Evolutionary conservation across 345 rosid species (phyloP).

Genomic region (Salix koriyanagi): DNA sequence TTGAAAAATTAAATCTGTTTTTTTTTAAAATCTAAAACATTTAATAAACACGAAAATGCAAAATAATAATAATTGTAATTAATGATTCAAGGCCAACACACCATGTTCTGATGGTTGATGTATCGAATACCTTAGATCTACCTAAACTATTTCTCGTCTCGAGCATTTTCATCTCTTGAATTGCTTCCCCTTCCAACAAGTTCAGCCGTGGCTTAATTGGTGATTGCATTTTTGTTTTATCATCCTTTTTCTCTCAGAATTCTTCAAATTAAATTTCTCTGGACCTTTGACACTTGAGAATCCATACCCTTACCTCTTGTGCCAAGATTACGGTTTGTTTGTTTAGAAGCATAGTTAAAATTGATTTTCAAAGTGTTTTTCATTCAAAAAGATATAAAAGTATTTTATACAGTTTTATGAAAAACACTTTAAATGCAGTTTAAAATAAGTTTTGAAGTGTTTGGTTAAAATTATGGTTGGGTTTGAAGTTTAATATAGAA

Average conservation of each 20-base stretch:
- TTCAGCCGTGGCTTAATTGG: constrained; percentile 40
- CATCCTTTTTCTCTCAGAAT: not conserved
- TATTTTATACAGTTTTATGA: too few species aligned
- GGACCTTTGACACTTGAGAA: too few species aligned
- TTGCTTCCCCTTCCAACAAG: constrained; percentile 24
- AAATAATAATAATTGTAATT: not conserved
- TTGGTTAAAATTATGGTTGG: too few species aligned
- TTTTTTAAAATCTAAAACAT: not conserved
- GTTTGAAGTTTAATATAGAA: too few species aligned
- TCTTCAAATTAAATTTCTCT: not conserved
- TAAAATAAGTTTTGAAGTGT: too few species aligned
- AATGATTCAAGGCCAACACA: not conserved
- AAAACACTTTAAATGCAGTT: too few species aligned
- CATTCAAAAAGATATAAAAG: too few species aligned
- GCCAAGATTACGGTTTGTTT: too few species aligned
- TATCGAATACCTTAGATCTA: not conserved
- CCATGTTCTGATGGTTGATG: not conserved
- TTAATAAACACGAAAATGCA: not conserved
- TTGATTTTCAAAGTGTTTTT: too few species aligned
- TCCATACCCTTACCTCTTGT: too few species aligned
- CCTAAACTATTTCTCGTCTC: not conserved
- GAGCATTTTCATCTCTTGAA: constrained; percentile 50
- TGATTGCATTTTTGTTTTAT: not conserved
- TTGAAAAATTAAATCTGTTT: too few species aligned
- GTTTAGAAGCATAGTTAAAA: too few species aligned